A percentile compares a stretch with the other conserved stretches of the same genome.
Conservation (phyloP, 1,284 basidiomycete species). For the Omphalotus olearius region DNA sequence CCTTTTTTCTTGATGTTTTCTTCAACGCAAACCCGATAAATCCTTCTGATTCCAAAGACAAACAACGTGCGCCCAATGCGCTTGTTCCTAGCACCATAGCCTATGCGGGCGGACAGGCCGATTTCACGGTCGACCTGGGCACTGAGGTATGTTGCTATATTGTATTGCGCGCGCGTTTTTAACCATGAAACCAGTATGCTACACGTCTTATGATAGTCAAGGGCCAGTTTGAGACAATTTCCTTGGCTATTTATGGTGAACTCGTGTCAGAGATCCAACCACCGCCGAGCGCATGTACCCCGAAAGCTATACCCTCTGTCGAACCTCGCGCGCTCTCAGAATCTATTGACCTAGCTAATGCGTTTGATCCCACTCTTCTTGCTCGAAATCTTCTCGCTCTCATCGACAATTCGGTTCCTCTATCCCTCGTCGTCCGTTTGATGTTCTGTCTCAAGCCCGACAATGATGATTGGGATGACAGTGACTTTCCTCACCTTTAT, state of each 20-base stretch:
- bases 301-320: slow-evolving; percentile 29
- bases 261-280: slow-evolving; percentile 33
- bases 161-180: slow-evolving; percentile 8
- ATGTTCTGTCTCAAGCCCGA: slow-evolving; percentile 74
- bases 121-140: slow-evolving; percentile 69
- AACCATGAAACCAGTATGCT: slow-evolving; percentile 44
- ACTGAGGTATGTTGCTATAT: slow-evolving; percentile 43
- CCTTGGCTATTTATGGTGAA: slow-evolving; percentile 68
- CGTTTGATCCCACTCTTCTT: slow-evolving; percentile 52
- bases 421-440: slow-evolving; percentile 58
- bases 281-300: slow-evolving; percentile 27
- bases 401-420: slow-evolving; percentile 55
- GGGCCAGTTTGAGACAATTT: slow-evolving; percentile 62
- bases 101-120: slow-evolving; percentile 63
- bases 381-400: slow-evolving; percentile 56
- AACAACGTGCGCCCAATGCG: slow-evolving; percentile 57
- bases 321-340: slow-evolving; percentile 39
- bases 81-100: slow-evolving; percentile 69
- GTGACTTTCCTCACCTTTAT: slow-evolving; percentile 66
- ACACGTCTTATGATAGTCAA: slow-evolving; percentile 77
- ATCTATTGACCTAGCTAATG: slow-evolving; percentile 56
- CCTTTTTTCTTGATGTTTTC: slow-evolving; percentile 69
- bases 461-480: slow-evolving; percentile 71
- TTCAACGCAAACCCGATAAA: slow-evolving; percentile 56
- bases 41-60: slow-evolving; percentile 40